These are phyloP conservation scores for Panaeolus cyanescens DNA, from an alignment of 768 basidiomycete genomes.

Conservation along the genomic window DNA sequence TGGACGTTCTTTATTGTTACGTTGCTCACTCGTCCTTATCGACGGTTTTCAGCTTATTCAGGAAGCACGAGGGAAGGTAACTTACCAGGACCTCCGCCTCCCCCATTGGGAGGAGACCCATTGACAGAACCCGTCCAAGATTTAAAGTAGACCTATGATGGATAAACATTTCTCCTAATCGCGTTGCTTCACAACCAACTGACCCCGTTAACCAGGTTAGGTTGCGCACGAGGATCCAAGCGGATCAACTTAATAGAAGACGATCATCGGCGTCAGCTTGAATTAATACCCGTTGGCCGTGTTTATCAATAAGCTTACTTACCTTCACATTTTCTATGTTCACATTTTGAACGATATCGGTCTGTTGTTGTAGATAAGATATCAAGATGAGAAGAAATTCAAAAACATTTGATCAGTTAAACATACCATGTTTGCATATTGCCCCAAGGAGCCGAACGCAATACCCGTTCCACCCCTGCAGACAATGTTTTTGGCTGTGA, in stretches of 20 bases:
- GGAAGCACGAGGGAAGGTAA: neutral
- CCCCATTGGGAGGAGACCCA: constrained; percentile 55
- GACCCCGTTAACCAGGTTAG: constrained; percentile 58
- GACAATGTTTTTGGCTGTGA: constrained; percentile 47
- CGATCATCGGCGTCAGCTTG: constrained; percentile 34
- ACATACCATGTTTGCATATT: constrained; percentile 52
- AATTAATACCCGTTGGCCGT: neutral
- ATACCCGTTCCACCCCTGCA: constrained; percentile 63
- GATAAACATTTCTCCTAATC: neutral
- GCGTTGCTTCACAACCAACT: neutral
- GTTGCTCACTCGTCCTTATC: constrained; percentile 44
- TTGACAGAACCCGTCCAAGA: constrained; percentile 53
- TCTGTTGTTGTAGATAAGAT: constrained; percentile 28
- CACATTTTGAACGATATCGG: constrained; percentile 56
- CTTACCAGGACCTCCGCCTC: constrained; percentile 54
- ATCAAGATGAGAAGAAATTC: no score
- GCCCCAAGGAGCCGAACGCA: constrained; percentile 60
- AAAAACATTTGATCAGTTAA: neutral
- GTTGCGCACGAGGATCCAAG: constrained; percentile 48
- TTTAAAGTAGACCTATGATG: constrained; percentile 53
- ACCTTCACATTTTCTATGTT: constrained; percentile 49
- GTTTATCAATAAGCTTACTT: neutral
- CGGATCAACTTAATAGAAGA: constrained; percentile 48
- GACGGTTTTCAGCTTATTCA: neutral
- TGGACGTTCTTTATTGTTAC: constrained; percentile 42